Percentiles rank a stretch among this genome's conserved stretches.
phyloP scores from a whole-genome alignment of 177 flowering plant species.

The Vitis hybrid region DNA sequence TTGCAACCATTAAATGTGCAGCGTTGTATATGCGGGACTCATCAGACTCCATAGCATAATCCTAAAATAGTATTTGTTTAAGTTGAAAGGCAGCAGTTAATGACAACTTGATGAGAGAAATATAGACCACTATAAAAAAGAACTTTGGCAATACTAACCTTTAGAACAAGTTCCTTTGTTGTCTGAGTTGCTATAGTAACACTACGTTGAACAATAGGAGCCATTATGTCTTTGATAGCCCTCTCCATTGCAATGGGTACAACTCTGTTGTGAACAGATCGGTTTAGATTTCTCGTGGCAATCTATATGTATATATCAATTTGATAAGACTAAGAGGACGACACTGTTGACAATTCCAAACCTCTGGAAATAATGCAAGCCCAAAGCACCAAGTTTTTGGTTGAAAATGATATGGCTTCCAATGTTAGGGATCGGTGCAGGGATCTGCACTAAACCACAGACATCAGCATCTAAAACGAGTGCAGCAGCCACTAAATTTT shows the following conservation, averaged over 20 bases:
- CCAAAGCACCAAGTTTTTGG: conserved; percentile 60
- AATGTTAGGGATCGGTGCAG: conserved; percentile 68
- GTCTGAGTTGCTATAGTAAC: conserved; percentile 93
- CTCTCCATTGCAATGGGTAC: conserved; percentile 91
- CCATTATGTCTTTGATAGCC: conserved; percentile 84
- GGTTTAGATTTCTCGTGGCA: not conserved
- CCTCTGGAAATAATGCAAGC: conserved; percentile 89
- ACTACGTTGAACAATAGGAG: conserved; percentile 86
- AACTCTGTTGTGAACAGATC: conserved; percentile 46
- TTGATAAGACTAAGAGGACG: not conserved
- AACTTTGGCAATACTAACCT: conserved; percentile 40
- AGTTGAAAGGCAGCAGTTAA: too few relatives aligned
- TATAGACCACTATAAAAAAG: too few relatives aligned
- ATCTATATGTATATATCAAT: not conserved
- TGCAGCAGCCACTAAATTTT: conserved; percentile 1
- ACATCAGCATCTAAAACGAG: not conserved
- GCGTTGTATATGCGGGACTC: conserved; percentile 89
- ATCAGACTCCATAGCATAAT: conserved; percentile 92
- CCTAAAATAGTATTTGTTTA: conserved; percentile 42
- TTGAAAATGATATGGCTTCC: conserved; percentile 81
- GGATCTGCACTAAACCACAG: conserved; percentile 49
- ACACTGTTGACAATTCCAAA: conserved; percentile 22
- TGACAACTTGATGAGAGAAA: too few relatives aligned
- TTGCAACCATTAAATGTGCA: conserved; percentile 96
- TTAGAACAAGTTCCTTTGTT: conserved; percentile 88